phyloP scores from a whole-genome alignment of 2,329 filamentous ascomycete species.

The Tolypocladium ovalisporum region DNA sequence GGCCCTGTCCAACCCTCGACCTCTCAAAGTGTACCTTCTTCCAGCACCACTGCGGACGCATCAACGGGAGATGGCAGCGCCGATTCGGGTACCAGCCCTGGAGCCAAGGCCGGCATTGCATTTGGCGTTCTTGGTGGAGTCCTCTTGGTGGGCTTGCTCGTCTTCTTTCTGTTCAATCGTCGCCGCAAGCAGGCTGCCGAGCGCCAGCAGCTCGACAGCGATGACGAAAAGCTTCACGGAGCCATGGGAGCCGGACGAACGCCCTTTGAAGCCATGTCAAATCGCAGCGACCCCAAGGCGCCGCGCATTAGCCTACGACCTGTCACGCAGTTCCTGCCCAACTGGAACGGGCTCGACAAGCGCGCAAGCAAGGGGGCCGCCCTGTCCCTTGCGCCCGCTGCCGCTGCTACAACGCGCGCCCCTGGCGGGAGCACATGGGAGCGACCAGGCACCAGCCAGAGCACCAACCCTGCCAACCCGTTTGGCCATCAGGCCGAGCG shows the following conservation, averaged over 20 bases:
- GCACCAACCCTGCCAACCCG: conserved; percentile 53
- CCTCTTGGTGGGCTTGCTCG: conserved; percentile 52
- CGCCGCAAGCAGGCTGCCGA: conserved; percentile 55
- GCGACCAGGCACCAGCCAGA: conserved; percentile 31
- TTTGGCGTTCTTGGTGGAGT: conserved; percentile 68
- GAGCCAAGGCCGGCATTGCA: conserved; percentile 68
- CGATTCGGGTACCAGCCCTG: conserved; percentile 18
- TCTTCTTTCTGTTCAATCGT: conserved; percentile 60
- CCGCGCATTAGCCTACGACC: conserved; percentile 80
- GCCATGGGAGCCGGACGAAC: conserved; percentile 23
- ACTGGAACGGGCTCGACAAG: conserved; percentile 35
- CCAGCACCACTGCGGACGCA: conserved; percentile 8
- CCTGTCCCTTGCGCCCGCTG: conserved; percentile 23
- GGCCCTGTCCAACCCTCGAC: conserved; percentile 7
- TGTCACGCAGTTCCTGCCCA: conserved; percentile 72
- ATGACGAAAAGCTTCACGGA: conserved; percentile 54
- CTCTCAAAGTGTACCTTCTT: conserved; percentile 9
- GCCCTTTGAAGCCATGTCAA: conserved; percentile 5
- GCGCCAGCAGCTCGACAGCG: conserved; percentile 29
- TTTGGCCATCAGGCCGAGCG: conserved; percentile 55
- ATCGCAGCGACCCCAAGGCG: conserved; percentile 35
- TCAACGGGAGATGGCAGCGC: background rate
- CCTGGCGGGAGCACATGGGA: conserved; percentile 33
- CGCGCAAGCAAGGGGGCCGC: conserved; percentile 37
- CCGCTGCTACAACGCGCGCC: conserved; percentile 9